Evolutionary conservation across 2,329 filamentous ascomycete species (phyloP), one percentile per base, ranked within the genome.

Genomic region (Monilinia fructicola): DNA sequence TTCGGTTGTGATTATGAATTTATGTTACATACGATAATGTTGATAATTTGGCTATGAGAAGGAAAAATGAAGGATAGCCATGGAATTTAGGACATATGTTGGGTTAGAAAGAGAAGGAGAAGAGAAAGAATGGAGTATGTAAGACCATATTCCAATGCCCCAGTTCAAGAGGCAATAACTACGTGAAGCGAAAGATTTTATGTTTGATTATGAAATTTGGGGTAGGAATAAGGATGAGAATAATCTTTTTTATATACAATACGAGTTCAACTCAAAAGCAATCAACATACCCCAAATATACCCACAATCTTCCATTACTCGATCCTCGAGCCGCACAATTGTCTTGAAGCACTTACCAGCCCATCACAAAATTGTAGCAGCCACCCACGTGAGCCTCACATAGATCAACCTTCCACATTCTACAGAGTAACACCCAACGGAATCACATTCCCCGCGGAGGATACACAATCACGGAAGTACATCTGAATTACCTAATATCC

Each of bases 361-460:
- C 14, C 12, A 14, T 40, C 38, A 40, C 14, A 11, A 40, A 40
- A 14, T 3, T 11, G 12, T 11, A 12, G 5, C 38, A 2, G 11
- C 38, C 38, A 11, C 14, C 38, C 38, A 40, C 11, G 3, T 40
- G 38, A 40, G 14, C 38, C 14, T 1, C 5, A 40, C 14, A 40
- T 9, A 35, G 31, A 35, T 7, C 9, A 7, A 35, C 6, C 12
- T 14, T 40, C 38, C 14, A 40, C 38, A 35, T 35, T 40, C 38
- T 12, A 40, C 14, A 12, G 9, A 6, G 38, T 28, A 26, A 42
- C 54, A 16, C 38, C 23, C 23, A 42, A 42, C 54, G 54, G 54
- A 56, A 38, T n/a, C 54, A 56, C 42, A 18, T 42, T 42, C 54
- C 38, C 54, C 54, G 54, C 54, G 54, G 18, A n/a, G 35, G 38